Evolutionary conservation across 192 early-diverging fungal species (phyloP).

Genomic region (Linnemannia hyalina): DNA sequence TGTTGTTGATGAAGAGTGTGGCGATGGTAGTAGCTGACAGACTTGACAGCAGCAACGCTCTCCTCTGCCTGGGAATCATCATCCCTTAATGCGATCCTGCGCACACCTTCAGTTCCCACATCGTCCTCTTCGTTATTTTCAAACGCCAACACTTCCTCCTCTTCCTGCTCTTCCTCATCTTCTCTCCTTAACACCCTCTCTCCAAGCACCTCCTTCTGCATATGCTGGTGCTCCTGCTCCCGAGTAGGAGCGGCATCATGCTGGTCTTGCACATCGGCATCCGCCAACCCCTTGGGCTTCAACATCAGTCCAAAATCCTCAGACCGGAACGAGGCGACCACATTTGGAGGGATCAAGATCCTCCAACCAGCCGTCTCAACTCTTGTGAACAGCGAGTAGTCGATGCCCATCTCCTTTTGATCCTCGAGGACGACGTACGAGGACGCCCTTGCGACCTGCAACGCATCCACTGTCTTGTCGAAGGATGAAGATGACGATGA

Average conservation of each 20-base stretch:
- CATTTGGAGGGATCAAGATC: constrained; percentile 54
- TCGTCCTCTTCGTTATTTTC: constrained; percentile 19
- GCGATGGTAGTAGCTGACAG: background rate
- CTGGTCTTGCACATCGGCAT: background rate
- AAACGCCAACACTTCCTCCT: background rate
- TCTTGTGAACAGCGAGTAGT: constrained; percentile 48
- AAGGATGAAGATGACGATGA: background rate
- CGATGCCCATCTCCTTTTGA: constrained; percentile 47
- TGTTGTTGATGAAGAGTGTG: background rate
- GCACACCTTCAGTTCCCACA: constrained; percentile 30
- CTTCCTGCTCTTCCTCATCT: constrained; percentile 4
- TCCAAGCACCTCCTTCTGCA: background rate
- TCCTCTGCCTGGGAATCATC: constrained; percentile 10
- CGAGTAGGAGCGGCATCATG: too few relatives aligned
- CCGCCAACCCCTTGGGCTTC: constrained; percentile 33
- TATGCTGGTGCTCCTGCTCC: background rate
- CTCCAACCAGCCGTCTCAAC: constrained; percentile 52
- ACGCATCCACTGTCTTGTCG: constrained; percentile 24
- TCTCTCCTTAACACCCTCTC: background rate
- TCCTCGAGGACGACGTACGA: constrained; percentile 38
- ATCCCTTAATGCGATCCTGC: constrained; percentile 31
- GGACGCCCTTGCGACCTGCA: constrained; percentile 39
- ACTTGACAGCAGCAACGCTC: background rate
- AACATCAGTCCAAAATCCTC: constrained; percentile 55
- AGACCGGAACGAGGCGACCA: constrained; percentile 39